A percentile compares a stretch with the other conserved stretches of the same genome.
phyloP scores from a whole-genome alignment of 73 alveolate species.

The Uronychia binucleata region DNA sequence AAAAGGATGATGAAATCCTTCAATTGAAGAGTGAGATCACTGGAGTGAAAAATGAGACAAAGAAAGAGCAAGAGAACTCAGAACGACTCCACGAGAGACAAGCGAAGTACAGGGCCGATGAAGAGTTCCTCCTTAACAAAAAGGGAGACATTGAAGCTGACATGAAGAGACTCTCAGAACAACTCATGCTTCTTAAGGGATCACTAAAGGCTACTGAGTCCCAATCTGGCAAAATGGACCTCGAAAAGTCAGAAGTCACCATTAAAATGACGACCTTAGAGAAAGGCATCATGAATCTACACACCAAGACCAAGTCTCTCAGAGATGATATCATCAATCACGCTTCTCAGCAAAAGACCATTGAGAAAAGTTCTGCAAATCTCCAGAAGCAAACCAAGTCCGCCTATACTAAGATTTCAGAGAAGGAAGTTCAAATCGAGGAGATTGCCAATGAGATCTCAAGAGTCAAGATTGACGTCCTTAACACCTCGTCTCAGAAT shows the following conservation, averaged over 20 bases:
- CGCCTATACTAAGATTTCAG: conserved; percentile 77
- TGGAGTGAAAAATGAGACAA: conserved; percentile 75
- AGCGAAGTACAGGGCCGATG: conserved; percentile 80
- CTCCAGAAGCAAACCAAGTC: conserved; percentile 84
- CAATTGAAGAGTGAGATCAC: conserved; percentile 68
- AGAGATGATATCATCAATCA: conserved; percentile 92
- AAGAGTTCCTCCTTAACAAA: conserved; percentile 68
- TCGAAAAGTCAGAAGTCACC: conserved; percentile 86
- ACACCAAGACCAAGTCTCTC: conserved; percentile 91
- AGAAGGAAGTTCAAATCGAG: conserved; percentile 93
- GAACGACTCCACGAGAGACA: conserved; percentile 89
- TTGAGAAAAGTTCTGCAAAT: conserved; percentile 92
- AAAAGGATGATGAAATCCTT: conserved; percentile 43
- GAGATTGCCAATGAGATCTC: conserved; percentile 95
- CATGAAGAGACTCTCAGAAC: conserved; percentile 84
- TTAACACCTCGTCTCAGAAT: conserved; percentile 90
- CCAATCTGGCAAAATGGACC: conserved; percentile 84
- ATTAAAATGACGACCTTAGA: conserved; percentile 88
- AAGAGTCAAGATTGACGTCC: conserved; percentile 95
- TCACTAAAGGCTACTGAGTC: conserved; percentile 89
- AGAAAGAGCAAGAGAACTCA: conserved; percentile 87
- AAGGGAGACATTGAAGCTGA: conserved; percentile 80
- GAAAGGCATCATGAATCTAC: conserved; percentile 90
- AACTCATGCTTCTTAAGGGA: conserved; percentile 77
- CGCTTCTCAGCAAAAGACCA: conserved; percentile 91